Conservation (phyloP, 108 stramenopile species). For the Cylindrotheca fusiformis region DNA sequence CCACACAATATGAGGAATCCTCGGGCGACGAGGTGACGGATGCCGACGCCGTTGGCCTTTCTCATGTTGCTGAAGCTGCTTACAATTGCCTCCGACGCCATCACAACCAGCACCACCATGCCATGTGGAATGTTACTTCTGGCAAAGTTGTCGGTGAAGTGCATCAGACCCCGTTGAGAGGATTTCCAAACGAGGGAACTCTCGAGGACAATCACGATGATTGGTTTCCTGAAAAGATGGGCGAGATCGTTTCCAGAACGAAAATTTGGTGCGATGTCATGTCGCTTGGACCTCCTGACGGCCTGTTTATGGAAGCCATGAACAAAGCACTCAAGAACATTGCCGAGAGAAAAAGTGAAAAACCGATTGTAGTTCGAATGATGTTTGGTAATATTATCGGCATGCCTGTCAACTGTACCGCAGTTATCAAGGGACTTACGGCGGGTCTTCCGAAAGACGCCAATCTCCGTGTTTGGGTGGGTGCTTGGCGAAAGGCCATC, state of each 20-base stretch:
- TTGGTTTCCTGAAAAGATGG: constrained; percentile 53
- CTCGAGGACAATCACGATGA: constrained; percentile 42
- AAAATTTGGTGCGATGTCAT: constrained; percentile 54
- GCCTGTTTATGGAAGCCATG: constrained; percentile 44
- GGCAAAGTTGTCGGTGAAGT: constrained; percentile 42
- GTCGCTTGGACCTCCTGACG: constrained; percentile 52
- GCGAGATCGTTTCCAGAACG: constrained; percentile 34
- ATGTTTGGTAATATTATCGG: constrained; percentile 64
- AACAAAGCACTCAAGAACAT: constrained; percentile 31
- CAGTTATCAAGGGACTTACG: constrained; percentile 40
- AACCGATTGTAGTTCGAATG: constrained; percentile 48
- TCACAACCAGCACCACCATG: constrained; percentile 53
- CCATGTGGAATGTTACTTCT: constrained; percentile 66
- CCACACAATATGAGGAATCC: constrained; percentile 47
- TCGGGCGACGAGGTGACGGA: constrained; percentile 63
- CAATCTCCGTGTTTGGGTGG: constrained; percentile 58
- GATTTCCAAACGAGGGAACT: constrained; percentile 11
- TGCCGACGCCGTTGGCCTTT: constrained; percentile 35
- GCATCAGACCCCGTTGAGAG: constrained; percentile 41
- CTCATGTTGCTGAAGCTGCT: constrained; percentile 43
- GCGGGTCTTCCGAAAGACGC: constrained; percentile 44
- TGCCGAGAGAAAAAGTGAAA: no score
- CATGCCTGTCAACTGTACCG: constrained; percentile 55
- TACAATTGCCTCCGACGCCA: constrained; percentile 46
- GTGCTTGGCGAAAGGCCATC: constrained; percentile 56